These are phyloP conservation scores for Suillus subaureus DNA, from an alignment of 768 basidiomycete genomes.

Conservation along the genomic window DNA sequence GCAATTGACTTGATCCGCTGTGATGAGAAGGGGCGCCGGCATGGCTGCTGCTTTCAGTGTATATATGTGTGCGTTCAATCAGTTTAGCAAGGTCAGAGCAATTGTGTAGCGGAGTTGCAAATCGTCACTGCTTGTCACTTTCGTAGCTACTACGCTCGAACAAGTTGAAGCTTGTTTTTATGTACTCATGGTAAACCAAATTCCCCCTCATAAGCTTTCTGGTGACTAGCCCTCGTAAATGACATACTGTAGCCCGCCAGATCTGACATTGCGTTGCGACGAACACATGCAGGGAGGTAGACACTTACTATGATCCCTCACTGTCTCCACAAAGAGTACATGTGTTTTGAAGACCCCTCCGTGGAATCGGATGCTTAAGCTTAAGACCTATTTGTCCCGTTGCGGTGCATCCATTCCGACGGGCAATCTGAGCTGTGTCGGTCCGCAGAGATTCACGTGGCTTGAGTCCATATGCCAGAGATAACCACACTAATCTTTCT, in stretches of 20 bases:
- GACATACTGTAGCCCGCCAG: background rate
- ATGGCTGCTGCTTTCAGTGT: constrained; percentile 20
- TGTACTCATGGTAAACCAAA: background rate
- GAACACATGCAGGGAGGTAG: background rate
- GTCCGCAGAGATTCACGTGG: background rate
- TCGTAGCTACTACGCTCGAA: background rate
- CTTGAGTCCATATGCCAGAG: background rate
- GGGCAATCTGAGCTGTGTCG: background rate
- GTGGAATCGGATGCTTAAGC: background rate
- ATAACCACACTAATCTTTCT: constrained; percentile 7
- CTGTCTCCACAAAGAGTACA: background rate
- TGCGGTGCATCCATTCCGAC: background rate
- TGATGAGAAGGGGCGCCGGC: constrained; percentile 58
- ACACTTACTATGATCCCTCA: background rate
- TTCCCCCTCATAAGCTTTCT: background rate
- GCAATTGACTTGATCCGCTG: constrained; percentile 84
- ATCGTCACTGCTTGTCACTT: background rate
- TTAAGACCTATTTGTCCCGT: background rate
- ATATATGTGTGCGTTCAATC: background rate
- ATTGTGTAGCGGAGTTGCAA: constrained; percentile 4
- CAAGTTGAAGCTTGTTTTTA: background rate
- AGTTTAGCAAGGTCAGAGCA: background rate
- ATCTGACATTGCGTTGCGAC: background rate
- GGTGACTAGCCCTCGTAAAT: background rate
- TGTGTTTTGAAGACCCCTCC: background rate